Conservation (phyloP, 306 rosid species). For the Cyamopsis tetragonoloba region DNA sequence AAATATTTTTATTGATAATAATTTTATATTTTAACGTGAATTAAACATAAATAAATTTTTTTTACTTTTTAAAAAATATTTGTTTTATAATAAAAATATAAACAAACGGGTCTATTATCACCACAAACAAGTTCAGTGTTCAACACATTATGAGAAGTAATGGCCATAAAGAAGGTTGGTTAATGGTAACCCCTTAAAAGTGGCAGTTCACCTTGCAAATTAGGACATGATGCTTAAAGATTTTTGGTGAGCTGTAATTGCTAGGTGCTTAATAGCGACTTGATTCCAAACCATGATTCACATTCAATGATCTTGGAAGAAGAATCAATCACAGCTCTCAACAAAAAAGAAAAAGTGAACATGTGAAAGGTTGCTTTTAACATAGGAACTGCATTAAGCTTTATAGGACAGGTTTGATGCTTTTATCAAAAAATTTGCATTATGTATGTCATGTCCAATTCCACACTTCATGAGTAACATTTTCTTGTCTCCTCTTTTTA, state of each 20-base stretch:
- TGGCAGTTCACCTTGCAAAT: conserved; percentile 30
- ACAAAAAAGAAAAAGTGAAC: conserved; percentile 55
- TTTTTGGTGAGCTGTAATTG: conserved; percentile 33
- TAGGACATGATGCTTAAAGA: conserved; percentile 26
- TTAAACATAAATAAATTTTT: too few species aligned
- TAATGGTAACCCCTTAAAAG: conserved; percentile 24
- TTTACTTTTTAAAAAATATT: too few species aligned
- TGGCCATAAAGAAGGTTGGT: background rate
- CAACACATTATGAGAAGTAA: conserved; percentile 18
- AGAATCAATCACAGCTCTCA: conserved; percentile 32
- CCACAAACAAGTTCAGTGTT: background rate
- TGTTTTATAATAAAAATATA: too few species aligned
- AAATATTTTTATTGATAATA: too few species aligned
- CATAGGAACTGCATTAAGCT: conserved; percentile 39
- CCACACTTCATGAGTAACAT: conserved; percentile 26
- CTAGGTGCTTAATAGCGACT: conserved; percentile 25
- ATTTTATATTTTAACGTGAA: too few species aligned
- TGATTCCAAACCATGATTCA: conserved; percentile 18
- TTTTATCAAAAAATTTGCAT: conserved; percentile 42
- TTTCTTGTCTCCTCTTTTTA: conserved; percentile 37
- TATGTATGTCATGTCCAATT: conserved; percentile 50
- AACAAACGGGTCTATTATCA: too few species aligned
- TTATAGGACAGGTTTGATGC: conserved; percentile 34
- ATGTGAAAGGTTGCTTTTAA: conserved; percentile 66
- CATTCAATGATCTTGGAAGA: conserved; percentile 31